A percentile compares a stretch with the other conserved stretches of the same genome.
Conservation (phyloP, 1,139 yeast species). For the Candida sanyaensis region DNA sequence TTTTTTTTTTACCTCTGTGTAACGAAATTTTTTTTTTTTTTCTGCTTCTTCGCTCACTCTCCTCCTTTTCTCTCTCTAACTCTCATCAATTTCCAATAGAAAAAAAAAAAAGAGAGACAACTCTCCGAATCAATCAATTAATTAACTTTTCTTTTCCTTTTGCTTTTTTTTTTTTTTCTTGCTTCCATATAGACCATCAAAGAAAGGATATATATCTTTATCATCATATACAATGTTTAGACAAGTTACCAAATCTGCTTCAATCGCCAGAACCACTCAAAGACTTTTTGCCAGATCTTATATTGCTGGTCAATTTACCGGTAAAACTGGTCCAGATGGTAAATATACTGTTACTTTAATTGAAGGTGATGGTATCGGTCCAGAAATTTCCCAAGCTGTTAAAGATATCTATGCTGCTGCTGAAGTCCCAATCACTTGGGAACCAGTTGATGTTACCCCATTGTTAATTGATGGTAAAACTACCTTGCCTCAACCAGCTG, state of each 20-base stretch:
- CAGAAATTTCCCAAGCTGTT: conserved; percentile 92
- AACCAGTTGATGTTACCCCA: conserved; percentile 95
- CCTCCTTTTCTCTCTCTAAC: neutral
- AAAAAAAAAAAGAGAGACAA: neutral
- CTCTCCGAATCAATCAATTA: conserved; percentile 4
- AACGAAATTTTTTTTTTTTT: conserved; percentile 1
- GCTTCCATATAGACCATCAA: neutral
- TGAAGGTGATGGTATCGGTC: conserved; percentile 99
- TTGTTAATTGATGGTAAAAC: conserved; percentile 90
- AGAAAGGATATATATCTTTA: neutral
- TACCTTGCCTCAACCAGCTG: conserved; percentile 89
- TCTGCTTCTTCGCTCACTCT: neutral
- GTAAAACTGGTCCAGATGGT: conserved; percentile 52
- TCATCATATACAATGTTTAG: conserved; percentile 36
- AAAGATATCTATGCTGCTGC: conserved; percentile 92
- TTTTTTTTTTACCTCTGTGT: neutral
- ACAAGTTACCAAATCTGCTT: conserved; percentile 37
- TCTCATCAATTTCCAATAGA: neutral
- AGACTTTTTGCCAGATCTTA: conserved; percentile 44
- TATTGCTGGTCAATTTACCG: conserved; percentile 54
- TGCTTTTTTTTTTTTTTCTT: too few relatives aligned
- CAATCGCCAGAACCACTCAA: conserved; percentile 26
- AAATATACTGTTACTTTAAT: conserved; percentile 92
- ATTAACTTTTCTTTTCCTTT: neutral
- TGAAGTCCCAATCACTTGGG: conserved; percentile 95